Base-by-base conservation (phyloP, 1,284 basidiomycete species). In the Ustilago loliicola region DNA sequence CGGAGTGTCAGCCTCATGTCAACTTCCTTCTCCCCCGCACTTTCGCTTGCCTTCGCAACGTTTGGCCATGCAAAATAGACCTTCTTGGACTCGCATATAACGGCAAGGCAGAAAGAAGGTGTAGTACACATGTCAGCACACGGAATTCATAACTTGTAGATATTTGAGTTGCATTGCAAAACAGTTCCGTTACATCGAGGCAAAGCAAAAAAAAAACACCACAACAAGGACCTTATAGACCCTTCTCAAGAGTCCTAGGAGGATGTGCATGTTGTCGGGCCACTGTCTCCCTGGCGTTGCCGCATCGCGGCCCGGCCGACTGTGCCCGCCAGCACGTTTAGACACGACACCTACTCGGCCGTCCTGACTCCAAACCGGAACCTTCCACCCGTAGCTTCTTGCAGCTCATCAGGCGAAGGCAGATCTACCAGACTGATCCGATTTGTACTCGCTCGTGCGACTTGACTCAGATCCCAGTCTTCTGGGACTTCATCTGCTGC, bases 371-470 rank as follows among this genome's bases (percentile, higher is more conserved):
- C 67, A 34, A 75, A 75, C 7, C 64, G 51, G 48, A 77, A 77
- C 7, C 69, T 63, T 45, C 70, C 63, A 2, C 61, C 67, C 38
- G 72, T 78, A 11, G 76, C 76, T 29, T 78, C 64, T 56, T 74
- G 56, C 1, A 78, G 64, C 65, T 78, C 76, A 48, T 66, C 51
- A 7, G 71, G 72, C 59, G 76, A 74, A 19, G 76, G 76, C 7
- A 78, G 68, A 36, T 74, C 55, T 13, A 78, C 76, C 25, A 78
- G 47, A 36, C 76, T 78, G 64, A 74, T 72, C 5, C 76, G 40
- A 10, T 78, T 78, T 4, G 66, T 52, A 15, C 76, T 72, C 23
- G 58, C 34, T 32, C 68, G 38, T 21, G 68, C 71, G 3, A 74
- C 54, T 27, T 71, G 71, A 36, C 71, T 74, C 68, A 67, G 4